These are phyloP conservation scores for Leptosphaerulina australis DNA, from an alignment of 2,329 filamentous ascomycete species.

Conservation along the genomic window DNA sequence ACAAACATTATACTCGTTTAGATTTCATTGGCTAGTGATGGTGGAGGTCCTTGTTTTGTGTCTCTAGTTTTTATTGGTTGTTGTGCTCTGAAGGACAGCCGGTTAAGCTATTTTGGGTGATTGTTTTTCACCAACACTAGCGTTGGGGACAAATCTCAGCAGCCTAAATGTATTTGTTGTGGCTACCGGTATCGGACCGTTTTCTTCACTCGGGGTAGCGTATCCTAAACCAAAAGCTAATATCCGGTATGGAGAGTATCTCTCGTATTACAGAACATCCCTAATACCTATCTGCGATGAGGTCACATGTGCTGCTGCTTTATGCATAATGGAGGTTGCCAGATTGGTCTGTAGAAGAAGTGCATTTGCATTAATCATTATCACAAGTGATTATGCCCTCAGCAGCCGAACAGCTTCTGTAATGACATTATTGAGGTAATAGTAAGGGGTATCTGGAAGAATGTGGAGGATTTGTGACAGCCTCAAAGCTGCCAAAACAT, in stretches of 20 bases:
- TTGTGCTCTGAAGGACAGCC: too few species aligned
- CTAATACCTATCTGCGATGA: too few species aligned
- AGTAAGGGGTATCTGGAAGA: slow-evolving; percentile 20
- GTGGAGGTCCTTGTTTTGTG: too few species aligned
- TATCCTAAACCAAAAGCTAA: neutral
- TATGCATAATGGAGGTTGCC: neutral
- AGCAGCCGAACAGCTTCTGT: neutral
- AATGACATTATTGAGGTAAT: slow-evolving; percentile 5
- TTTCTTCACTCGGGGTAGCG: neutral
- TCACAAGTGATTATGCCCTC: neutral
- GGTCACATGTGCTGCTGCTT: neutral
- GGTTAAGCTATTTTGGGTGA: too few species aligned
- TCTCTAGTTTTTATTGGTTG: too few species aligned
- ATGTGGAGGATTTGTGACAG: slow-evolving; percentile 3
- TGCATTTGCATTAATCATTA: neutral
- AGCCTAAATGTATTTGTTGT: too few species aligned
- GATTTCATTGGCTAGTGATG: too few species aligned
- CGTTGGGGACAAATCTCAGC: too few species aligned
- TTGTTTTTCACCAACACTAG: too few species aligned
- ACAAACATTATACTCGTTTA: too few species aligned
- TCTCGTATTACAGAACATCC: neutral
- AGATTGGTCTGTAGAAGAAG: neutral
- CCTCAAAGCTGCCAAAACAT: slow-evolving; percentile 3
- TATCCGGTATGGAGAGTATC: neutral
- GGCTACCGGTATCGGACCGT: slow-evolving; percentile 16